A percentile compares a stretch with the other conserved stretches of the same genome.
Conservation (phyloP, 768 basidiomycete species). For the Boletus sp. region DNA sequence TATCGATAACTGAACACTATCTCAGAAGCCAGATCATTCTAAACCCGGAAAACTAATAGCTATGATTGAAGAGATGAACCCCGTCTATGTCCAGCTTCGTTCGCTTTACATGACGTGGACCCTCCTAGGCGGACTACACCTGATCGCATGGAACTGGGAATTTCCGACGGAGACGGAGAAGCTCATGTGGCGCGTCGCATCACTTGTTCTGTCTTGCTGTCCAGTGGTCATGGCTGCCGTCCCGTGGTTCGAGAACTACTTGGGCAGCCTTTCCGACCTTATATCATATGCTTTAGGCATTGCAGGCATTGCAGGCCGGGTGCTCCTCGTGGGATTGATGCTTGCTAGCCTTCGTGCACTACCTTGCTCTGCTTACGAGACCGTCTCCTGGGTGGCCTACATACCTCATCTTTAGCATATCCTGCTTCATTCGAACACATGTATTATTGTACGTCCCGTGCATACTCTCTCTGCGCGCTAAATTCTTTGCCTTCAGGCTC, state of each 20-base stretch:
- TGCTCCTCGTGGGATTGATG: neutral
- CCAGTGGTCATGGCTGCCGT: neutral
- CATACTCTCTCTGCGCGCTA: too few relatives aligned
- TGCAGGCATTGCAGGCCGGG: neutral
- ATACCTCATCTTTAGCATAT: constrained; percentile 1
- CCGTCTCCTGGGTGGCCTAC: neutral
- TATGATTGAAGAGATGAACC: neutral
- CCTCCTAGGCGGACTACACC: neutral
- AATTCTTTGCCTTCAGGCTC: too few relatives aligned
- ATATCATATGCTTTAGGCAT: neutral
- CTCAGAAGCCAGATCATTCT: neutral
- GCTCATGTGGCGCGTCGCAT: neutral
- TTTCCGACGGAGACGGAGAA: neutral
- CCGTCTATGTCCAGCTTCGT: neutral
- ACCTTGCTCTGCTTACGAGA: neutral
- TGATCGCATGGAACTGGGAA: constrained; percentile 2
- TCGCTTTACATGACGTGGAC: neutral
- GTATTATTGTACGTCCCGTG: too few relatives aligned
- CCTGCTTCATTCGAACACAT: too few relatives aligned
- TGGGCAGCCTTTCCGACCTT: neutral
- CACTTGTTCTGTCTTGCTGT: neutral
- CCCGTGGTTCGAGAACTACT: neutral
- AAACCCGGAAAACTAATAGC: neutral
- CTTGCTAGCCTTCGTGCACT: neutral
- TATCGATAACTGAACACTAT: neutral